Evolutionary conservation across 805 yeast species (phyloP).

Genomic region (Ogataea pignaliae): DNA sequence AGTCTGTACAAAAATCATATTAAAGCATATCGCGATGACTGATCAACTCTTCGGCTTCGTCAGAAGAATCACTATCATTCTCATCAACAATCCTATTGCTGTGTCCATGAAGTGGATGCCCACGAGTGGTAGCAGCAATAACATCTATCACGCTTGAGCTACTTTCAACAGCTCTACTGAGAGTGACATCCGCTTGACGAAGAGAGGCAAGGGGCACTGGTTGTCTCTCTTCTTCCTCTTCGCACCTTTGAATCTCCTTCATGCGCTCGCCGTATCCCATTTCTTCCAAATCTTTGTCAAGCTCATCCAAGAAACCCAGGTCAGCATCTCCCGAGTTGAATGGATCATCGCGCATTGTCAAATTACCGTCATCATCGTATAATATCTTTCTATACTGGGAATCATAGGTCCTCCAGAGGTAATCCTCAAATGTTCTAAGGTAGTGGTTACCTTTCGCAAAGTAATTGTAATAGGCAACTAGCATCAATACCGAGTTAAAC

Average conservation of each 20-base stretch:
- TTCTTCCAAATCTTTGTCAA: not conserved
- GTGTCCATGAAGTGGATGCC: too few species aligned
- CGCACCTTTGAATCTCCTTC: not conserved
- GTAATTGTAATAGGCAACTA: conserved; percentile 6
- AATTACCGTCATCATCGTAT: not conserved
- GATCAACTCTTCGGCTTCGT: too few species aligned
- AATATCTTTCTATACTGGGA: not conserved
- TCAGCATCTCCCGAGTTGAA: not conserved
- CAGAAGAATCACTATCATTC: too few species aligned
- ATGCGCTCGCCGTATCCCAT: not conserved
- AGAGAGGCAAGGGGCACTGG: too few species aligned
- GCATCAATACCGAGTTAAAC: conserved; percentile 3
- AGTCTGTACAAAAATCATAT: too few species aligned
- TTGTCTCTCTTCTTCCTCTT: not conserved
- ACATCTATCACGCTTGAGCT: too few species aligned
- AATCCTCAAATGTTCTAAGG: conserved; percentile 10
- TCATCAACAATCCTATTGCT: too few species aligned
- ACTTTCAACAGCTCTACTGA: too few species aligned
- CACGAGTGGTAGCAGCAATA: too few species aligned
- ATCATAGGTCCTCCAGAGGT: conserved; percentile 7
- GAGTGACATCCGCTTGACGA: too few species aligned
- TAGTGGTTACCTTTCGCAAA: conserved; percentile 3
- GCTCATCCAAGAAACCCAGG: not conserved
- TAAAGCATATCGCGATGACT: too few species aligned
- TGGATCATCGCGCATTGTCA: not conserved